Evolutionary conservation across 129 eudicot species (phyloP), one percentile per base, ranked within the genome.

Genomic region (Centaurea solstitialis): DNA sequence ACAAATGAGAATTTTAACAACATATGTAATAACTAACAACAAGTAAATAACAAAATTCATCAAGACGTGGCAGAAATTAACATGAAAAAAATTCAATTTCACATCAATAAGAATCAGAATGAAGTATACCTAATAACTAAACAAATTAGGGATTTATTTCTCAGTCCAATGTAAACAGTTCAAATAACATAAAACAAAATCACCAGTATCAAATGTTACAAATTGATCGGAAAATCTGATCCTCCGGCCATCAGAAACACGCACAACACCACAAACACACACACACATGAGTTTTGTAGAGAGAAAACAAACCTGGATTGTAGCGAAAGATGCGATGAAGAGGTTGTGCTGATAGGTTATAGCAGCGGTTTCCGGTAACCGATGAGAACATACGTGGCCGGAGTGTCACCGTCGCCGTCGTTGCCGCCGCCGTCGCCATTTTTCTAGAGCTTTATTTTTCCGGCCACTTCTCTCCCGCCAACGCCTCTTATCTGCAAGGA

Each of bases 351-450:
- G 94, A 82, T 23, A 65, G 89, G 41, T 62, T 33, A 67, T 86
- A 79, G 73, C 87, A 74, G 62, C 73, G 35, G 80, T 88, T 88
- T 18, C 91, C 92, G 8, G 84, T 78, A 62, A 89, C 77, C 12
- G 89, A 43, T 33, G 93, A 87, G 45, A 89, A n/a, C 3, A 89
- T 35, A 43, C 90, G 93, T 20, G 93, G 85, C 45, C 89, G 89
- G 64, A 86, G 74, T 9, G 88, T 70, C 7, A 53, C 75, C 20
- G 76, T 13, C 24, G 79, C 85, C 23, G 47, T 68, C 20, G 76
- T 13, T 18, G 79, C 85, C 23, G 47, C 22, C 21, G 65, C 65
- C 12, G 47, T 1, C 47, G 47, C 91, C 89, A 85, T 85, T 79
- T 79, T 64, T 80, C 50, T 18, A 40, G 69, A 10, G 17, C n/a